Base-by-base conservation (phyloP, 192 early-diverging fungal species). In the Coemansia sp. region DNA sequence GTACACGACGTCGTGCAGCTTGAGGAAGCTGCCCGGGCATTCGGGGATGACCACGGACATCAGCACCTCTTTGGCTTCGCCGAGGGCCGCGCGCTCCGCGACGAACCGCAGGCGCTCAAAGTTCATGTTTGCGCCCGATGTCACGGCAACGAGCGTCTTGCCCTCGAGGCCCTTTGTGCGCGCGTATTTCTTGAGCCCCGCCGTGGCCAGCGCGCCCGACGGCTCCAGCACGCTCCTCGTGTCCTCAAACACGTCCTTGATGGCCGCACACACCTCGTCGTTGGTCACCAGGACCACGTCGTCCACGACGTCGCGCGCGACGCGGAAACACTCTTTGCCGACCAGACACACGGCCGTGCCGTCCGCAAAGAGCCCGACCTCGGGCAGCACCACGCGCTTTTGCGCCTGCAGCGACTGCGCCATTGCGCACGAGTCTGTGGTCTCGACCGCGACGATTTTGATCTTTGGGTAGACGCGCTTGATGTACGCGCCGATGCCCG, bases 81-180 rank as follows among this genome's bases (percentile, higher is more conserved):
- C 95, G n/a, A 98, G 70, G 5, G 90, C 87, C 4, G 97, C 93
- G 49, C 97, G 88, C 69, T 99, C 95, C 14, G 94, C 93, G 1
- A 99, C 94, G 62, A 97, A 98, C 38, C 94, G 86, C n/a, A 99
- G 81, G 1, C 95, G 88, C 68, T 96, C 94, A 86, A 98, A 99
- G 72, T 99, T 95, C 87, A 98, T 97, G 81, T 99, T 99, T 35
- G 97, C 97, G 14, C 97, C 97, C 14, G 88, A 91, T 25, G 88
- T 84, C 52, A 96, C 81, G 6, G 91, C 86, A 18, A 99, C 86
- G 55, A 88, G 87, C 14, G 78, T 86, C 38, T 77, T 67, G 48
- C 81, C 85, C 4, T 68, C 47, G 23, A 73, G 47, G 38, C 83
- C 86, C 4, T 84, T 58, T n/a, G 58, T 22, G 24, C 80, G 65